Base-by-base conservation (phyloP, 2,329 filamentous ascomycete genomes). In the Trichoderma polysporum region DNA sequence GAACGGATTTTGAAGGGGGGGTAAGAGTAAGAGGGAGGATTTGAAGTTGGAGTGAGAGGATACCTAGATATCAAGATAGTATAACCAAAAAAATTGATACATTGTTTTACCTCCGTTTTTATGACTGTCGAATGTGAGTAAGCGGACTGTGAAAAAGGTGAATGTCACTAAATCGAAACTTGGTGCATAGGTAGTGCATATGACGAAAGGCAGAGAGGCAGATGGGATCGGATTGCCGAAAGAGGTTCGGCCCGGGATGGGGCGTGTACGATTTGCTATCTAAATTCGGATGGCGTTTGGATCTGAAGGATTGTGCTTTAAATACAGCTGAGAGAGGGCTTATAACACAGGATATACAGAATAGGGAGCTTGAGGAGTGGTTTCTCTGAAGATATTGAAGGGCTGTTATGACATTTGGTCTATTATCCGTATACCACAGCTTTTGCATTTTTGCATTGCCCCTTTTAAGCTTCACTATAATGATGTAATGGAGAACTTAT, bases 11-110 rank as follows among this genome's bases (percentile, higher is more conserved):
- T 49, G 53, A 35, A 47, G 37, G 39, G 15, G 50, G 45, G 47
- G 68, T 69, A 59, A 58, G 66, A 67, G 56, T 35, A 45, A 33
- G 47, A 54, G 54, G n/a, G 67, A 69, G 22, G 56, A 54, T 25
- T 8, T 31, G 59, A 37, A 50, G 60, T 15, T 22, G 22, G 37
- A 33, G 10, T 19, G 41, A 19, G 47, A 56, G 45, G 66, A 53
- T 47, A 68, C 39, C 45, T 50, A 50, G 52, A 66, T 39, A 50
- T 22, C 29, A 50, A 50, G 25, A 49, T 58, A 56, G n/a, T 33
- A 64, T n/a, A 54, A 5, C 35, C 33, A 61, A 61, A 62, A 63
- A 54, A 63, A 56, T 47, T 54, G 50, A 63, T 56, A 63, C 60
- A 54, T 25, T 63, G 60, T 63, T 54, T 45, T 25, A 47, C 9